Evolutionary conservation across 305 asterid species (phyloP).

Genomic region (Euphrasia arctica): DNA sequence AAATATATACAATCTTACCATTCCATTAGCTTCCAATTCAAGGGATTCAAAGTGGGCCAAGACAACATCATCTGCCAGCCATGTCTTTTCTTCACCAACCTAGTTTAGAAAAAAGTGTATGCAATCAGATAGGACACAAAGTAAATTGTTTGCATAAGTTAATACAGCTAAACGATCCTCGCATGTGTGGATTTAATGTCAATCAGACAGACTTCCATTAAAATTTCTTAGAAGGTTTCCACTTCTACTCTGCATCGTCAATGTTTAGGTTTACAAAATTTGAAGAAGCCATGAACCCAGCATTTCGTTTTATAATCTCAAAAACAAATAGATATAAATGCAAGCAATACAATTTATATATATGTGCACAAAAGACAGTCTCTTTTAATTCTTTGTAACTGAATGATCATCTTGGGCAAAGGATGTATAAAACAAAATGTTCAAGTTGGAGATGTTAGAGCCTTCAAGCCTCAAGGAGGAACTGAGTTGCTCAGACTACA

Average conservation of each 20-base stretch:
- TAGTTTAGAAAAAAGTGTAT: constrained; percentile 31
- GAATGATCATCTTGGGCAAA: constrained; percentile 8
- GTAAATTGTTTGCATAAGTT: neutral
- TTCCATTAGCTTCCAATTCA: constrained; percentile 69
- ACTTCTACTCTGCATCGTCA: neutral
- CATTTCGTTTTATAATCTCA: constrained; percentile 8
- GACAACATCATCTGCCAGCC: constrained; percentile 85
- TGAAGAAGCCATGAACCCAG: constrained; percentile 22
- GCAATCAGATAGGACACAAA: constrained; percentile 23
- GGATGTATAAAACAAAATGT: neutral
- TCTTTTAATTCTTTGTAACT: constrained; percentile 8
- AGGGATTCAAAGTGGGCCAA: constrained; percentile 78
- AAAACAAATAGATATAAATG: constrained; percentile 2
- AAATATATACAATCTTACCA: constrained; percentile 44
- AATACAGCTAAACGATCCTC: constrained; percentile 8
- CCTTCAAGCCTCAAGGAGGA: constrained; percentile 14
- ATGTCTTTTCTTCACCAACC: constrained; percentile 69
- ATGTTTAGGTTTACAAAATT: constrained; percentile 11
- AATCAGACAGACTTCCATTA: neutral
- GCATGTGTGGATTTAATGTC: neutral
- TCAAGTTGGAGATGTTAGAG: constrained; percentile 13
- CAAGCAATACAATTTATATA: constrained; percentile 14
- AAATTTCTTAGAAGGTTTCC: neutral
- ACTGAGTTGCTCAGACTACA: neutral
- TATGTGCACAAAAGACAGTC: constrained; percentile 1